A percentile compares a stretch with the other conserved stretches of the same genome.
These are phyloP conservation scores for Cynanchum wilfordii DNA, from an alignment of 257 asterid species.

Conservation along the genomic window DNA sequence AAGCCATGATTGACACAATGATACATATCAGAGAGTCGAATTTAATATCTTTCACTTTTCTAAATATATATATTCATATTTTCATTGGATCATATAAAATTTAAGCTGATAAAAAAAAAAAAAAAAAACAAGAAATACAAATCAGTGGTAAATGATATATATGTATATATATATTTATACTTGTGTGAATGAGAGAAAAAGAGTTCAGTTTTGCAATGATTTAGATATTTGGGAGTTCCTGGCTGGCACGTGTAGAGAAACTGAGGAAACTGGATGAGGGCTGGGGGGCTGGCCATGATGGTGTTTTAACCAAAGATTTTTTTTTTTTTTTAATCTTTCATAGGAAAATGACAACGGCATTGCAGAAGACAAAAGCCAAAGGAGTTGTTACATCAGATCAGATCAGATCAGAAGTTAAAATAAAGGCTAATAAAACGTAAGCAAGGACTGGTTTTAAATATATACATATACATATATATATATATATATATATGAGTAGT, in stretches of 20 bases:
- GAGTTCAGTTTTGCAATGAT: background rate
- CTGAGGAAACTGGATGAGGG: background rate
- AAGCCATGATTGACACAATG: background rate
- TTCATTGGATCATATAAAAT: too few relatives aligned
- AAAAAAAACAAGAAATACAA: background rate
- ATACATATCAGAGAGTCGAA: too few relatives aligned
- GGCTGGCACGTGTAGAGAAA: conserved; percentile 11
- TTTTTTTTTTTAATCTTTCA: too few relatives aligned
- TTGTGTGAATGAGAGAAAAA: background rate
- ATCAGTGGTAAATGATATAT: background rate
- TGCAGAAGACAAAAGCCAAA: conserved; percentile 19
- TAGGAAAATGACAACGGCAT: conserved; percentile 13
- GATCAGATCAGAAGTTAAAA: conserved; percentile 14
- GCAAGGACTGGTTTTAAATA: background rate
- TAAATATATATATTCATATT: too few relatives aligned
- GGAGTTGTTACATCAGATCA: conserved; percentile 20
- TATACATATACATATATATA: too few relatives aligned
- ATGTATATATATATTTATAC: too few relatives aligned
- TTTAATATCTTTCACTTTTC: too few relatives aligned
- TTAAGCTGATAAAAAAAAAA: too few relatives aligned
- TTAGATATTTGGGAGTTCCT: background rate
- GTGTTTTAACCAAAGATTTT: background rate
- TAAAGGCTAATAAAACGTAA: conserved; percentile 2
- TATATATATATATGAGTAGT: background rate
- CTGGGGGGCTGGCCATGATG: background rate